These are phyloP conservation scores for Penicillium canariense DNA, from an alignment of 495 filamentous ascomycete species.

Conservation along the genomic window DNA sequence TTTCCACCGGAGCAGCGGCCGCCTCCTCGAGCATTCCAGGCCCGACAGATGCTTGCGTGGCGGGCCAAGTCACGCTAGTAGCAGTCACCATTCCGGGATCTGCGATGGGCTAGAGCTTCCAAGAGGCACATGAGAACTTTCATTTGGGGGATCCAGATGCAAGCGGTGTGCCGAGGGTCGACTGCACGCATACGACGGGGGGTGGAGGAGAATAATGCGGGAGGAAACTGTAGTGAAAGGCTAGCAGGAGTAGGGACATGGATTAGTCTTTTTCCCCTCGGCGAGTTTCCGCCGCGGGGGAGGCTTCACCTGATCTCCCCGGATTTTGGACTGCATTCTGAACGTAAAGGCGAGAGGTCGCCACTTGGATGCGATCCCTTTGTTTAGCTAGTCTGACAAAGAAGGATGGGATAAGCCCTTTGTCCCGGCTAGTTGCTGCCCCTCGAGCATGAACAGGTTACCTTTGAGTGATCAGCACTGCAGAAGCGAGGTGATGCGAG, in stretches of 20 bases:
- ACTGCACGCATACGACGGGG: neutral
- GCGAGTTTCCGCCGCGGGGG: constrained; percentile 1
- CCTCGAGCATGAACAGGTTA: constrained; percentile 1
- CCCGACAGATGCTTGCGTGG: constrained; percentile 16
- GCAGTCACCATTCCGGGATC: constrained; percentile 18
- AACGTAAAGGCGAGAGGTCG: no score
- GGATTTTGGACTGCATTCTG: constrained; percentile 1
- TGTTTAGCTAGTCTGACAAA: neutral
- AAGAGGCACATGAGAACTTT: constrained; percentile 5
- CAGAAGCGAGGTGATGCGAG: constrained; percentile 10
- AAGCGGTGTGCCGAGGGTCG: neutral
- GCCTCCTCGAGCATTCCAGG: constrained; percentile 6
- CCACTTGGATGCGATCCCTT: neutral
- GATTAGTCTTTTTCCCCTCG: neutral
- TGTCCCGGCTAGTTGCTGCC: neutral
- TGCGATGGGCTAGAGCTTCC: constrained; percentile 9
- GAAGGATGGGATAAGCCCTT: neutral
- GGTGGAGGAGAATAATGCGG: constrained; percentile 14
- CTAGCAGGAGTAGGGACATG: constrained; percentile 1
- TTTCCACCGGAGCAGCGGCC: neutral
- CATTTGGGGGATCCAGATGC: neutral
- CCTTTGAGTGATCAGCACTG: constrained; percentile 8
- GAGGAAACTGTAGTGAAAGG: neutral
- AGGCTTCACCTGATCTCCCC: constrained; percentile 1
- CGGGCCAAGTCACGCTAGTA: constrained; percentile 19